Evolutionary conservation across 345 rosid genomes (phyloP).

Genomic region (Hevea brasiliensis): DNA sequence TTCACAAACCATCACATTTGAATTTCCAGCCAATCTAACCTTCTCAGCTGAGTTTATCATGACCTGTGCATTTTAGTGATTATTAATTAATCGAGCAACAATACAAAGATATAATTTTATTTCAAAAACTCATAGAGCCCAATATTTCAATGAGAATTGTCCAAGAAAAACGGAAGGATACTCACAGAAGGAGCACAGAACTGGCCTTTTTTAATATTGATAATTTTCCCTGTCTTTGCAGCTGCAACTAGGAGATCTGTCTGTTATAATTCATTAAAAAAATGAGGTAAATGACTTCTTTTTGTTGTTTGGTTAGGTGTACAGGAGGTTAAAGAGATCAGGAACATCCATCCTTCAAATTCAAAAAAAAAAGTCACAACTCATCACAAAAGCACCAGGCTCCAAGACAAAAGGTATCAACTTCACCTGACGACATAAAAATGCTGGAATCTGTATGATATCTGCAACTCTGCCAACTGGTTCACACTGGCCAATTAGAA

Average conservation of each 20-base stretch:
- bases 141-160: constrained; percentile 11
- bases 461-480: constrained; percentile 84
- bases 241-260: constrained; percentile 97
- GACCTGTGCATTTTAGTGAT: constrained; percentile 54
- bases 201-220: constrained; percentile 94
- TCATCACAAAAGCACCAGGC: constrained; percentile 14
- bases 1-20: constrained; percentile 95
- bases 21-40: constrained; percentile 88
- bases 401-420: constrained; percentile 2
- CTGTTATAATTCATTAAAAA: constrained; percentile 39
- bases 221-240: constrained; percentile 89
- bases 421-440: constrained; percentile 89
- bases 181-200: constrained; percentile 94
- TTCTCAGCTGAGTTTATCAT: constrained; percentile 89
- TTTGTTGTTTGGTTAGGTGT: too few relatives aligned
- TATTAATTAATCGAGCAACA: constrained; percentile 12
- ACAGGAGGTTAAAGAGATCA: background rate
- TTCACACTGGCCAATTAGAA: constrained; percentile 62
- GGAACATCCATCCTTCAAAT: background rate
- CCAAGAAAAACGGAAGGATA: constrained; percentile 17
- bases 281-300: background rate
- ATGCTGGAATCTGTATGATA: constrained; percentile 95
- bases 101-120: background rate
- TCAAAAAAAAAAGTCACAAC: constrained; percentile 13
- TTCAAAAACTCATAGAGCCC: constrained; percentile 8